A percentile compares a stretch with the other conserved stretches of the same genome.
Conservation (phyloP, 106 monocot genomes). For the Phalaenopsis aphrodite region DNA sequence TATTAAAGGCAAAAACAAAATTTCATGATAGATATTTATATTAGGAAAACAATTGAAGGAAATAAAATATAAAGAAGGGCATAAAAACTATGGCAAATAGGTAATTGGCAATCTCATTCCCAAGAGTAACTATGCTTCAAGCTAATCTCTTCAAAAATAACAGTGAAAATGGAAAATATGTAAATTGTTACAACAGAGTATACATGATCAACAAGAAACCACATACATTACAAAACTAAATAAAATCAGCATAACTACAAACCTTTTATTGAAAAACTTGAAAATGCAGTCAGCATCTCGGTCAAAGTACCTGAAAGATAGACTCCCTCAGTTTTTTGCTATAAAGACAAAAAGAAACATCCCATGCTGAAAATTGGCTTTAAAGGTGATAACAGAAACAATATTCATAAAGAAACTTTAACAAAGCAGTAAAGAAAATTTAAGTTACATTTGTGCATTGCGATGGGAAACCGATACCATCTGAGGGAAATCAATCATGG, state of each 20-base stretch:
- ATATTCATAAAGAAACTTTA: neutral
- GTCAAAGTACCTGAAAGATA: constrained; percentile 87
- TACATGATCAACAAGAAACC: neutral
- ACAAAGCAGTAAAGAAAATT: neutral
- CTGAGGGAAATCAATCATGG: constrained; percentile 99
- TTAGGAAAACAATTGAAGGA: neutral
- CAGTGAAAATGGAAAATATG: neutral
- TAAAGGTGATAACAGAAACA: neutral
- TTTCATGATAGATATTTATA: neutral
- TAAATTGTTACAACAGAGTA: neutral
- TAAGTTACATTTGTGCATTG: constrained; percentile 85
- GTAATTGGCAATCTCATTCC: neutral
- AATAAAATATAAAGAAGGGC: neutral
- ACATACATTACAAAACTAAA: neutral
- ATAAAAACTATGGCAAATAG: neutral
- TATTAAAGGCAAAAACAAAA: neutral
- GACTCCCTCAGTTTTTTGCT: neutral
- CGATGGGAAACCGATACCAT: constrained; percentile 99
- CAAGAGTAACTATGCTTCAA: neutral
- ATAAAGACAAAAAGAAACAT: neutral
- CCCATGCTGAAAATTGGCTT: neutral
- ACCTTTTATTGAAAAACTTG: constrained; percentile 97
- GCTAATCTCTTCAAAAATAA: neutral
- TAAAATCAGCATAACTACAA: neutral
- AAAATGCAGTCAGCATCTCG: constrained; percentile 90